Conservation (phyloP, 345 rosid species). For the Salix exigua region DNA sequence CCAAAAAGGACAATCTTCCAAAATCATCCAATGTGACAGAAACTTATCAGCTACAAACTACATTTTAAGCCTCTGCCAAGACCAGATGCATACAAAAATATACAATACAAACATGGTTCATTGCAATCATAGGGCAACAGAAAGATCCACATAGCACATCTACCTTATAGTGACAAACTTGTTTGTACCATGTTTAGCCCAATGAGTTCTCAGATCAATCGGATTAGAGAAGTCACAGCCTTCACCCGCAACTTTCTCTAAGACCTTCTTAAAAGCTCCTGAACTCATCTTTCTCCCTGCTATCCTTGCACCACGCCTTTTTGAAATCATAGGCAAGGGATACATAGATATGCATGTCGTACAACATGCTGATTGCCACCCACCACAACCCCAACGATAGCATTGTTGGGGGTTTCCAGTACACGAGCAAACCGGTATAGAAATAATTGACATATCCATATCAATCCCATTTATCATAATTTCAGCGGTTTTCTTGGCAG, state of each 20-base stretch:
- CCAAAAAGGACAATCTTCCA: neutral
- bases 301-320: constrained; percentile 88
- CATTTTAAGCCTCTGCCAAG: neutral
- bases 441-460: constrained; percentile 78
- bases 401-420: constrained; percentile 90
- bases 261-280: constrained; percentile 93
- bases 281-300: constrained; percentile 98
- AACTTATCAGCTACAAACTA: neutral
- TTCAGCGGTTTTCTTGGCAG: constrained; percentile 70
- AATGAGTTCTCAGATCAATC: constrained; percentile 81
- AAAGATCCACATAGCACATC: constrained; percentile 19
- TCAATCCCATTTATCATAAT: constrained; percentile 73
- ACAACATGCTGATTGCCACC: constrained; percentile 99
- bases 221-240: constrained; percentile 71
- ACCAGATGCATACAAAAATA: neutral
- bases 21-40: neutral
- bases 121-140: neutral
- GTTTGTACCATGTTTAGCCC: constrained; percentile 99
- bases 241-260: constrained; percentile 93
- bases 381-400: constrained; percentile 97
- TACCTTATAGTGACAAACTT: constrained; percentile 97
- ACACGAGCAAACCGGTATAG: constrained; percentile 86
- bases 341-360: constrained; percentile 82
- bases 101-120: neutral
- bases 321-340: constrained; percentile 93